A percentile compares a stretch with the other conserved stretches of the same genome.
These are phyloP conservation scores for Neonectria hederae DNA, from an alignment of 2,329 filamentous ascomycete species.

Conservation along the genomic window DNA sequence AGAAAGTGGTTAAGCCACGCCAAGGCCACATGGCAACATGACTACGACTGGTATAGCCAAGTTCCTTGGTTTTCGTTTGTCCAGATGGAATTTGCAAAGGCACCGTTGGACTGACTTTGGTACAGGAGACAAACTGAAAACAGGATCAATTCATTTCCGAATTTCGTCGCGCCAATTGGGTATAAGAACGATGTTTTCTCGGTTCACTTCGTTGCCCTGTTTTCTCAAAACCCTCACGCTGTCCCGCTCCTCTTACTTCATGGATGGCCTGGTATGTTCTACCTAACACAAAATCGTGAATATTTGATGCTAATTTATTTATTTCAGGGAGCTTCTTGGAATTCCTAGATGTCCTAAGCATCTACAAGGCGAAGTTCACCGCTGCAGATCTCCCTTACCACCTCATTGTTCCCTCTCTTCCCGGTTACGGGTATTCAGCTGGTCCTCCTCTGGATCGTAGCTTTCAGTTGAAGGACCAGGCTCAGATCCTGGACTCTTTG, in stretches of 20 bases:
- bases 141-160: too few species aligned
- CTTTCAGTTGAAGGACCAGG: not conserved
- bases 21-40: too few species aligned
- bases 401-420: conserved; percentile 64
- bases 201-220: not conserved
- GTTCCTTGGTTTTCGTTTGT: too few species aligned
- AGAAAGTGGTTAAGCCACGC: too few species aligned
- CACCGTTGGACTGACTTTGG: too few species aligned
- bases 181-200: too few species aligned
- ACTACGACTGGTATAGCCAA: too few species aligned
- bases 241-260: not conserved
- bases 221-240: not conserved
- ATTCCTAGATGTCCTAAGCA: conserved; percentile 60
- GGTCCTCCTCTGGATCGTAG: conserved; percentile 56
- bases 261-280: not conserved
- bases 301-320: too few species aligned
- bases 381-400: conserved; percentile 64
- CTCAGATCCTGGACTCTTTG: not conserved
- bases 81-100: too few species aligned
- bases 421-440: conserved; percentile 63
- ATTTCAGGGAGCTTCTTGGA: conserved; percentile 46
- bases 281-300: not conserved
- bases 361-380: conserved; percentile 58
- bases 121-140: too few species aligned
- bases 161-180: too few species aligned